These are phyloP conservation scores for Neofusicoccum sp. DNA, from an alignment of 2,329 filamentous ascomycete genomes.

Conservation along the genomic window DNA sequence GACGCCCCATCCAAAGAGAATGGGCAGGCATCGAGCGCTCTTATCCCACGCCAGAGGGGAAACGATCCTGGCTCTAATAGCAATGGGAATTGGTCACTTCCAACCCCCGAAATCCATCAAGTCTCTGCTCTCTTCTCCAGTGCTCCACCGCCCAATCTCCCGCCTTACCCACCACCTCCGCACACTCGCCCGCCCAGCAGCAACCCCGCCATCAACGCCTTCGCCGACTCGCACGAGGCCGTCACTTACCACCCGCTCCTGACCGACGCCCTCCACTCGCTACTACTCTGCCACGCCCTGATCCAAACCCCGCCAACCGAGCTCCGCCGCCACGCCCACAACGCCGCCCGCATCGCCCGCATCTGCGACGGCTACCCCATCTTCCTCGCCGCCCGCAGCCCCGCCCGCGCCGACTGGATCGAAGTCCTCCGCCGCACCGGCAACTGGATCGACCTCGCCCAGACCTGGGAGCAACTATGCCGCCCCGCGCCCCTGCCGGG, in stretches of 20 bases:
- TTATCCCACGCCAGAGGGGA: conserved; percentile 12
- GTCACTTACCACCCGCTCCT: conserved; percentile 80
- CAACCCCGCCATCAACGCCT: not conserved
- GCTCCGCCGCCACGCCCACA: conserved; percentile 74
- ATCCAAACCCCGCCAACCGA: conserved; percentile 76
- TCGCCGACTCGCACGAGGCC: conserved; percentile 51
- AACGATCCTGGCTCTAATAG: not conserved
- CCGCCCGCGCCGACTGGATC: conserved; percentile 76
- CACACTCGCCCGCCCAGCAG: conserved; percentile 25
- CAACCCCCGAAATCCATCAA: conserved; percentile 52
- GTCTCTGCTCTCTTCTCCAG: conserved; percentile 69
- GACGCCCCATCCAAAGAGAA: not conserved
- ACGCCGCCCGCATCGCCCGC: conserved; percentile 72
- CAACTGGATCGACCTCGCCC: conserved; percentile 61
- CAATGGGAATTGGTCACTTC: conserved; percentile 35
- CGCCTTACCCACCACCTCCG: conserved; percentile 59
- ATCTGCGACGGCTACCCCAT: conserved; percentile 78
- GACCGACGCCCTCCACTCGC: conserved; percentile 72
- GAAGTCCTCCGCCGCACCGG: conserved; percentile 66
- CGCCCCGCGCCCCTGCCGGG: conserved; percentile 44
- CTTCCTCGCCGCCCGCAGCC: conserved; percentile 69
- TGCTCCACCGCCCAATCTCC: conserved; percentile 64
- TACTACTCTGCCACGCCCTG: conserved; percentile 76
- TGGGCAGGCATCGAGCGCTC: not conserved
- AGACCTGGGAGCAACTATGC: conserved; percentile 71